Evolutionary conservation across 352 stramenopile genomes (phyloP).

Genomic region (Hyaloperonospora arabidopsidis): DNA sequence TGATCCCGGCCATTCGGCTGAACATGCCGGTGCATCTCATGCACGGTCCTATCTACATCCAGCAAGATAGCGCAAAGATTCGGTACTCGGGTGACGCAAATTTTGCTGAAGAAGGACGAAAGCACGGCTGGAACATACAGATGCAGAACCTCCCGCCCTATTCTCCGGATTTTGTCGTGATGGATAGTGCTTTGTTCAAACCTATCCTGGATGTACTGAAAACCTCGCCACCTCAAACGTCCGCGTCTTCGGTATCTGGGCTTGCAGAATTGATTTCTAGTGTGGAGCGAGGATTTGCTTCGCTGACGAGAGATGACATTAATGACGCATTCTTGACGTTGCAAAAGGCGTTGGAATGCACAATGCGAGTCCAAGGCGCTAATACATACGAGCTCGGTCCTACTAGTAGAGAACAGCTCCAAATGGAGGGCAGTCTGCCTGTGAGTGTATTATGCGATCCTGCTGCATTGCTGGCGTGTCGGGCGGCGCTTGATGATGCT

Average conservation of each 20-base stretch:
- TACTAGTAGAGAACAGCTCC: constrained; percentile 25
- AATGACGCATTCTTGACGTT: constrained; percentile 36
- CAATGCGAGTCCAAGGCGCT: constrained; percentile 34
- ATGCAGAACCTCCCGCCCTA: constrained; percentile 35
- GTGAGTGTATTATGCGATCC: constrained; percentile 33
- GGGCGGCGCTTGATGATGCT: constrained; percentile 17
- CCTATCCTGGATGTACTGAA: constrained; percentile 24
- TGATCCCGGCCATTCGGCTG: constrained; percentile 28
- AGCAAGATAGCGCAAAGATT: constrained; percentile 39
- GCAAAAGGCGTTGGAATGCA: constrained; percentile 40
- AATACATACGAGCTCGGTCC: constrained; percentile 36
- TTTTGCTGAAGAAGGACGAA: constrained; percentile 31
- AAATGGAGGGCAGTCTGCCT: constrained; percentile 32
- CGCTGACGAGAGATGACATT: constrained; percentile 25
- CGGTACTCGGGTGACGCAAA: constrained; percentile 24
- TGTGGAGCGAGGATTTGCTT: constrained; percentile 24
- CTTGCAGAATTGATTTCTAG: constrained; percentile 24
- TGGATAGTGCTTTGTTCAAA: constrained; percentile 32
- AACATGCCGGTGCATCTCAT: constrained; percentile 32
- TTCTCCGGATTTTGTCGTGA: constrained; percentile 39
- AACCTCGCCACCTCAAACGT: constrained; percentile 6
- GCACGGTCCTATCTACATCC: constrained; percentile 30
- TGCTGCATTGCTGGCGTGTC: constrained; percentile 26
- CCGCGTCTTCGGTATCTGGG: constrained; percentile 8
- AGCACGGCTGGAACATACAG: constrained; percentile 33